Percentiles rank a stretch among this genome's conserved stretches.
Evolutionary conservation across 2,329 filamentous ascomycete species (phyloP).

Genomic region (Aspergillus brunneoviolaceus): DNA sequence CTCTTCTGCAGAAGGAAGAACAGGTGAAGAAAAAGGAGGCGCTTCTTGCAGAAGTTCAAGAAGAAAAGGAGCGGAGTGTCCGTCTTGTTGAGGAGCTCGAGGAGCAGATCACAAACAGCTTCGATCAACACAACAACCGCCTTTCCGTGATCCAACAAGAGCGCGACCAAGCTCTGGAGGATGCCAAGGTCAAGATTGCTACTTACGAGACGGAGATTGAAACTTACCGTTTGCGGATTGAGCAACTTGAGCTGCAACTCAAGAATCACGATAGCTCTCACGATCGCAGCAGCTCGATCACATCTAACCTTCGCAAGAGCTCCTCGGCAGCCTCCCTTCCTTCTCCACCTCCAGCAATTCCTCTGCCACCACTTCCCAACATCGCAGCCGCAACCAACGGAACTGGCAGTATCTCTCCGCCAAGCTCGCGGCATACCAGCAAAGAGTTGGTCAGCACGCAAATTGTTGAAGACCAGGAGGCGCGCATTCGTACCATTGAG

Average conservation of each 20-base stretch:
- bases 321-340: conserved; percentile 79
- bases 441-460: conserved; percentile 78
- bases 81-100: conserved; percentile 93
- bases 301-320: conserved; percentile 79
- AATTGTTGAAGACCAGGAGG: conserved; percentile 91
- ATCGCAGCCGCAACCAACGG: conserved; percentile 51
- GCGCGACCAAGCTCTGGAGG: conserved; percentile 72
- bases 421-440: conserved; percentile 71
- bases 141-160: conserved; percentile 78
- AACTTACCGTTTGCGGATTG: conserved; percentile 53
- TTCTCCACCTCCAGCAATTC: conserved; percentile 91
- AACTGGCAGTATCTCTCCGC: conserved; percentile 56
- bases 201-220: conserved; percentile 70
- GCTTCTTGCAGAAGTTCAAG: conserved; percentile 51
- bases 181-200: conserved; percentile 65
- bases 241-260: conserved; percentile 63
- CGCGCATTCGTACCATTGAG: conserved; percentile 91
- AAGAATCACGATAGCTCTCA: conserved; percentile 47
- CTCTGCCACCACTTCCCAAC: conserved; percentile 83
- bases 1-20: conserved; percentile 44
- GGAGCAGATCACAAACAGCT: conserved; percentile 92
- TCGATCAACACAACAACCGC: conserved; percentile 91
- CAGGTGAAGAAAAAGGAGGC: conserved; percentile 48
- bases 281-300: conserved; percentile 58
- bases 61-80: conserved; percentile 84